Conservation (phyloP, 371 early-diverging fungal species). For the Apophysomyces elegans region DNA sequence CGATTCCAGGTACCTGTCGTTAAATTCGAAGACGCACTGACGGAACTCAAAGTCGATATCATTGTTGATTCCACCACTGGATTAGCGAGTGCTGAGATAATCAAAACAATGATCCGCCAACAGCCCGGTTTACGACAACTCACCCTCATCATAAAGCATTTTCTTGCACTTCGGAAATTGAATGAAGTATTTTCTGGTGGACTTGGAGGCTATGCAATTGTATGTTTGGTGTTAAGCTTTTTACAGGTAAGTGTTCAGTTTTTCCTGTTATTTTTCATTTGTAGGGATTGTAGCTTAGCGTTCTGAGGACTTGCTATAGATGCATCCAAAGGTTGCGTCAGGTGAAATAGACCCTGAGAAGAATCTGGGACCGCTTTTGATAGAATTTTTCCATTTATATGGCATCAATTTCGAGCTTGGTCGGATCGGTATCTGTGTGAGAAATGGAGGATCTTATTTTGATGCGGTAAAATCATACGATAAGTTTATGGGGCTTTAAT, state of each 20-base stretch:
- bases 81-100: conserved; percentile 62
- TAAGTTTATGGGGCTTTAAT: neutral
- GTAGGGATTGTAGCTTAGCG: neutral
- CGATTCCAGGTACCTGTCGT: conserved; percentile 85
- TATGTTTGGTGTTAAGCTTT: conserved; percentile 85
- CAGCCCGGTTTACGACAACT: conserved; percentile 72
- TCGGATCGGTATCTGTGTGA: conserved; percentile 70
- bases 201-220: conserved; percentile 90
- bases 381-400: conserved; percentile 96
- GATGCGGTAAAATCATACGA: conserved; percentile 42
- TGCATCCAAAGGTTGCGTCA: conserved; percentile 83
- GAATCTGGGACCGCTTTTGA: conserved; percentile 90
- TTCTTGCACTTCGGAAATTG: conserved; percentile 69
- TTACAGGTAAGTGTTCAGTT: conserved; percentile 58
- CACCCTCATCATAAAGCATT: conserved; percentile 83
- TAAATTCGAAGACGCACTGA: conserved; percentile 80
- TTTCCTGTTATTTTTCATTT: neutral
- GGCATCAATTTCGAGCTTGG: conserved; percentile 80
- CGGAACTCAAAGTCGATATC: conserved; percentile 82
- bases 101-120: conserved; percentile 55
- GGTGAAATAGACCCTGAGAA: conserved; percentile 67
- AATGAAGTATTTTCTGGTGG: conserved; percentile 96
- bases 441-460: conserved; percentile 63
- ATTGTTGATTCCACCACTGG: conserved; percentile 79
- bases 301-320: conserved; percentile 29